A percentile compares a stretch with the other conserved stretches of the same genome.
These are phyloP conservation scores for Fusarium hostae DNA, from an alignment of 2,329 filamentous ascomycete species.

Conservation along the genomic window DNA sequence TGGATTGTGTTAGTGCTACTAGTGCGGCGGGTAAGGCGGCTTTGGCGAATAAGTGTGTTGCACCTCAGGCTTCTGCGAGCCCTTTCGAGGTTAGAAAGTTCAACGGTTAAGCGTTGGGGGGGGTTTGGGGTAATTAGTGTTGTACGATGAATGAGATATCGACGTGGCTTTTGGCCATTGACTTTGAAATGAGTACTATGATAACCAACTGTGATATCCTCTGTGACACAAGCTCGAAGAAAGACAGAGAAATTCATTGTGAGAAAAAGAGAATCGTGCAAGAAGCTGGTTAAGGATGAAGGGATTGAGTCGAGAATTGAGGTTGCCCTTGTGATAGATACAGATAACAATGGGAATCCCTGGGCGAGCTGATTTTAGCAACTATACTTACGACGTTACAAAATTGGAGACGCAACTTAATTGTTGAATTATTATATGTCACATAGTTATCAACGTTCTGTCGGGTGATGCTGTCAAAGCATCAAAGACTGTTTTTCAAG, in stretches of 20 bases:
- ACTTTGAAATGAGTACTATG: background rate
- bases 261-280: background rate
- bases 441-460: no score
- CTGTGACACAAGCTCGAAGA: accelerated
- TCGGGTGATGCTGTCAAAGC: no score
- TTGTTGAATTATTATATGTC: no score
- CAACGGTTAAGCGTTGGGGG: background rate
- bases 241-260: accelerated
- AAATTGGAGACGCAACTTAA: no score
- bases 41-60: constrained; percentile 34
- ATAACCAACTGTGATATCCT: background rate
- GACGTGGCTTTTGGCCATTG: background rate
- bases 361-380: no score
- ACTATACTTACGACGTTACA: no score
- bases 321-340: background rate
- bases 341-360: no score
- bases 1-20: constrained; percentile 33
- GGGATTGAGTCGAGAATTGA: accelerated
- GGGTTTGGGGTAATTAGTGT: no score
- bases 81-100: constrained; percentile 34
- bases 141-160: background rate
- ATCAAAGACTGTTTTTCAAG: no score
- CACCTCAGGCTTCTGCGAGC: constrained; percentile 25
- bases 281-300: accelerated
- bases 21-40: constrained; percentile 37